Percentiles rank a stretch among this genome's conserved stretches.
phyloP scores from a whole-genome alignment of 2,329 filamentous ascomycete genomes.

The Ascochyta rabiei region DNA sequence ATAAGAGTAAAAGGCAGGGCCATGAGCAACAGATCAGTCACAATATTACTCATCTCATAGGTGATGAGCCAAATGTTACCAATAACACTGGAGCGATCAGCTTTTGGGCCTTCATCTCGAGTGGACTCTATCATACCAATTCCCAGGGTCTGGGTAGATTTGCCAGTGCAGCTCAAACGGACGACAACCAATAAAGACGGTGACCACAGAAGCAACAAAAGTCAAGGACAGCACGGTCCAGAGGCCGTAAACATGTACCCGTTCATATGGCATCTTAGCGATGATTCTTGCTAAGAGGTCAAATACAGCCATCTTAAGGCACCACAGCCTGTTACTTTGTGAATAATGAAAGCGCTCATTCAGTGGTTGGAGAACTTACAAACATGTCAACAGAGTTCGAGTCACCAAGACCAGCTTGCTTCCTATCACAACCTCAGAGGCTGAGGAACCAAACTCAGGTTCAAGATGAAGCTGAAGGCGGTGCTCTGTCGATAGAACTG shows the following conservation, averaged over 20 bases:
- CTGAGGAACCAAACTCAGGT: not conserved
- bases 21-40: conserved; percentile 27
- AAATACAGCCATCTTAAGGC: conserved; percentile 25
- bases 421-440: conserved; percentile 11
- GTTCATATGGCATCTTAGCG: conserved; percentile 25
- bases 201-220: conserved; percentile 22
- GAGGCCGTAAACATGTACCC: conserved; percentile 15
- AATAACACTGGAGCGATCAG: conserved; percentile 21
- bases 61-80: conserved; percentile 29
- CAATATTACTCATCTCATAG: conserved; percentile 26
- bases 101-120: not conserved
- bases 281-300: conserved; percentile 23
- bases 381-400: conserved; percentile 22
- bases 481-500: conserved; percentile 12
- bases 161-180: conserved; percentile 24
- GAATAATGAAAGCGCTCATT: not conserved
- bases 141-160: conserved; percentile 23
- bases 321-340: conserved; percentile 21
- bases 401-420: conserved; percentile 24
- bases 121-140: conserved; percentile 15
- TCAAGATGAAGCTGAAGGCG: conserved; percentile 16
- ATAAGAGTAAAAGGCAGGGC: conserved; percentile 20
- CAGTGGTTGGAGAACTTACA: conserved; percentile 6
- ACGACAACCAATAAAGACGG: conserved; percentile 18
- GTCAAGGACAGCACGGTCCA: conserved; percentile 15